A percentile compares a stretch with the other conserved stretches of the same genome.
phyloP scores from a whole-genome alignment of 169 alveolate species.

The Cryptosporidium parvum region DNA sequence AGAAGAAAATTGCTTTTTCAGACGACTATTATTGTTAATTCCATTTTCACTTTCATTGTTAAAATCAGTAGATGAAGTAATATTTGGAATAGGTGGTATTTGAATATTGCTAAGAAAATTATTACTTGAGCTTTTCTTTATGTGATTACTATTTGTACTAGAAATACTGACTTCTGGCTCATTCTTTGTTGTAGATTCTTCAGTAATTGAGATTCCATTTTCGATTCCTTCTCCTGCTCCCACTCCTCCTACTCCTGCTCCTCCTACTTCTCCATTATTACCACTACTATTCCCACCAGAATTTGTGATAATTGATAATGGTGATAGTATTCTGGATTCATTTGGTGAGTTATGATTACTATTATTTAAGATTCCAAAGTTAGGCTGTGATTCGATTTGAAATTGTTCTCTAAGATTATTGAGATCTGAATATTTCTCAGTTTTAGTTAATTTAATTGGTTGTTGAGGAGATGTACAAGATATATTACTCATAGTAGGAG shows the following conservation, averaged over 20 bases:
- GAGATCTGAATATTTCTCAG: not conserved
- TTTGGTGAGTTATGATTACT: not conserved
- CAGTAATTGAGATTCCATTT: not conserved
- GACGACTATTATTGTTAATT: not conserved
- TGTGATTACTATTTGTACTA: not conserved
- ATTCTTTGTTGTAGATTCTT: not conserved
- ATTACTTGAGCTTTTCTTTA: not conserved
- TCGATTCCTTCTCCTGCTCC: too few relatives aligned
- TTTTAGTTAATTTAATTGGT: not conserved
- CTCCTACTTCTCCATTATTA: too few relatives aligned
- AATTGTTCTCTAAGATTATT: not conserved
- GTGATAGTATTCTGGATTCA: not conserved
- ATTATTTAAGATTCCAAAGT: not conserved
- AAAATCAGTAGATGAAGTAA: not conserved
- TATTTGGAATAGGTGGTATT: slow-evolving; percentile 22
- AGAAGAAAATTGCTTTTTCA: not conserved
- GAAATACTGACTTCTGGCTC: not conserved
- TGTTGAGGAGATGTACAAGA: not conserved
- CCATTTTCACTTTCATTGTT: not conserved
- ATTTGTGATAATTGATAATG: not conserved
- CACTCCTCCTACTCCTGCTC: not conserved
- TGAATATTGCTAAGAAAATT: not conserved
- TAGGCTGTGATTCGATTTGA: not conserved
- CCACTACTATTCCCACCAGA: not conserved
- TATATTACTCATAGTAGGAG: slow-evolving; percentile 10